Percentiles rank a stretch among this genome's conserved stretches.
Evolutionary conservation across 164 flowering plant genomes (phyloP).

Genomic region (Berberis vulgaris): DNA sequence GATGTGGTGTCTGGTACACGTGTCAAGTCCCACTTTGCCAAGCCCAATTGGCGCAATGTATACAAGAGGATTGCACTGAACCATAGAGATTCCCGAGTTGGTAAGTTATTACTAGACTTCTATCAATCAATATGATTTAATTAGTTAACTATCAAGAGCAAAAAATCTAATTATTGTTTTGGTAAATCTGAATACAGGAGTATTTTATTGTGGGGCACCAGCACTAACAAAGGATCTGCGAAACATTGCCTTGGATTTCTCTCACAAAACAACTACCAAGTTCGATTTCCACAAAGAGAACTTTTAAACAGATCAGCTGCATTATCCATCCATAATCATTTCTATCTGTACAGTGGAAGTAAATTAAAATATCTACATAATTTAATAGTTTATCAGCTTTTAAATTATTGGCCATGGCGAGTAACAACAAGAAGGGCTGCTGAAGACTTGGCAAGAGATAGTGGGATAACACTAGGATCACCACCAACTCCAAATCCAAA

Average conservation of each 20-base stretch:
- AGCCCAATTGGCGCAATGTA: conserved; percentile 55
- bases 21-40: conserved; percentile 52
- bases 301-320: conserved; percentile 18
- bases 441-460: too few relatives aligned
- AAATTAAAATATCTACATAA: too few relatives aligned
- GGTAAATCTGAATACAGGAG: conserved; percentile 24
- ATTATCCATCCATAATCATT: too few relatives aligned
- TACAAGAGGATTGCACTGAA: conserved; percentile 41
- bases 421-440: too few relatives aligned
- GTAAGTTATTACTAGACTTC: conserved; percentile 21
- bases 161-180: too few relatives aligned
- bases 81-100: conserved; percentile 35
- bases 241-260: conserved; percentile 33
- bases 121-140: not conserved
- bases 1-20: conserved; percentile 55
- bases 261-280: conserved; percentile 40
- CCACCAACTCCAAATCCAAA: too few relatives aligned
- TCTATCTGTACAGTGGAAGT: too few relatives aligned
- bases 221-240: conserved; percentile 30
- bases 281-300: conserved; percentile 69
- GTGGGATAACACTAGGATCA: too few relatives aligned
- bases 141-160: not conserved
- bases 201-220: conserved; percentile 54
- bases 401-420: too few relatives aligned
- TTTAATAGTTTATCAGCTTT: too few relatives aligned